Percentiles rank a stretch among this genome's conserved stretches.
Evolutionary conservation across 306 rosid genomes (phyloP).

Genomic region (Quercus agrifolia): DNA sequence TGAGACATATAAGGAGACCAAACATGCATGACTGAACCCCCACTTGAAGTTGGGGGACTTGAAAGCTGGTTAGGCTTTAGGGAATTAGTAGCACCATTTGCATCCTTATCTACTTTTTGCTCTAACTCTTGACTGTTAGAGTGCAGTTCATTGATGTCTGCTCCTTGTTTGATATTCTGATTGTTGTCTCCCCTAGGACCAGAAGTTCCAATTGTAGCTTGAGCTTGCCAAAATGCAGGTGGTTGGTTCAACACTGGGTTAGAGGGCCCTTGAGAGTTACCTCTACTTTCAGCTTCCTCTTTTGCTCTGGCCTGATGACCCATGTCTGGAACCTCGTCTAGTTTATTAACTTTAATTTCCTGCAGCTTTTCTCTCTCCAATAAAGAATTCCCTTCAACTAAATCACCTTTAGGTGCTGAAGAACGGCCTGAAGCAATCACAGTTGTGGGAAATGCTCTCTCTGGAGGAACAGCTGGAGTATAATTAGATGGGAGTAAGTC

Average conservation of each 20-base stretch:
- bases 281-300: constrained; percentile 57
- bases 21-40: constrained; percentile 39
- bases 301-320: constrained; percentile 42
- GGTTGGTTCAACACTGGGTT: constrained; percentile 37
- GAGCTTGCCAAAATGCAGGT: constrained; percentile 55
- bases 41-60: constrained; percentile 40
- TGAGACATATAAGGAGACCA: constrained; percentile 38
- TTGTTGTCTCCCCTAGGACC: constrained; percentile 28
- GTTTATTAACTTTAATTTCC: constrained; percentile 49
- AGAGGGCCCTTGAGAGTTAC: constrained; percentile 31
- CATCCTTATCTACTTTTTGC: constrained; percentile 20
- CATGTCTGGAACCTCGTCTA: constrained; percentile 43
- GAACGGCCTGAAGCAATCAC: constrained; percentile 75
- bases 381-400: constrained; percentile 39
- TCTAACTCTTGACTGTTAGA: constrained; percentile 40
- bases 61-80: constrained; percentile 38
- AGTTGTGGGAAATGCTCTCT: constrained; percentile 94
- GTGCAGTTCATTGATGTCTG: constrained; percentile 45
- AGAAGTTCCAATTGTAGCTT: constrained; percentile 36
- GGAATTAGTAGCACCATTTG: constrained; percentile 1
- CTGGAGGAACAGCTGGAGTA: constrained; percentile 97
- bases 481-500: constrained; percentile 92
- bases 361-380: constrained; percentile 59
- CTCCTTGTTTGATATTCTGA: constrained; percentile 43
- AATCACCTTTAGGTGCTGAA: constrained; percentile 62